These are phyloP conservation scores for Talaromyces adpressus DNA, from an alignment of 495 filamentous ascomycete species.

Conservation along the genomic window DNA sequence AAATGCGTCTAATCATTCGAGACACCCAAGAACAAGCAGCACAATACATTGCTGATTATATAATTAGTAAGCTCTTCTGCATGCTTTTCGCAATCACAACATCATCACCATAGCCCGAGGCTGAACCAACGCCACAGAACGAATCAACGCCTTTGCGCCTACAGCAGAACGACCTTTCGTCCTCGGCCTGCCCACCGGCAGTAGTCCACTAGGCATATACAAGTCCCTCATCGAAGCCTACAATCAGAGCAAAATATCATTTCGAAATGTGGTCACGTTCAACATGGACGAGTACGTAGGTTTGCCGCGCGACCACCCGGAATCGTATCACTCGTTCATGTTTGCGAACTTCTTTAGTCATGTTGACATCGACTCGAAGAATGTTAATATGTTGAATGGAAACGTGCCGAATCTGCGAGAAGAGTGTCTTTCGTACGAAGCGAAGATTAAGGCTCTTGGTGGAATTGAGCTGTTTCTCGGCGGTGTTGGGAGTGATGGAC, in stretches of 20 bases:
- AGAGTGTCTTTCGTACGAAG: slow-evolving; percentile 74
- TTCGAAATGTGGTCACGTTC: slow-evolving; percentile 82
- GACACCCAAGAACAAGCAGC: slow-evolving; percentile 58
- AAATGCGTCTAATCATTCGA: slow-evolving; percentile 57
- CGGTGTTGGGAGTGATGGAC: slow-evolving; percentile 81
- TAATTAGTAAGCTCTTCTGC: slow-evolving; percentile 51
- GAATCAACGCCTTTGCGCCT: slow-evolving; percentile 68
- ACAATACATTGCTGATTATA: slow-evolving; percentile 74
- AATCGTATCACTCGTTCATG: slow-evolving; percentile 87
- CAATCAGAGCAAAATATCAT: slow-evolving; percentile 72
- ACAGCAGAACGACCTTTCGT: slow-evolving; percentile 67
- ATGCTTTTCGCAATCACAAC: not conserved
- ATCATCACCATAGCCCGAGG: slow-evolving; percentile 8
- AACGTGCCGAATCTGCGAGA: slow-evolving; percentile 67
- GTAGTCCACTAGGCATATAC: slow-evolving; percentile 73
- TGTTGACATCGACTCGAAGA: slow-evolving; percentile 69
- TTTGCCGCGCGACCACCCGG: slow-evolving; percentile 70
- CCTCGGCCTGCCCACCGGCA: slow-evolving; percentile 79
- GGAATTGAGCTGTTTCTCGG: slow-evolving; percentile 84
- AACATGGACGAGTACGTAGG: slow-evolving; percentile 94
- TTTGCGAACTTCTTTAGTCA: slow-evolving; percentile 86
- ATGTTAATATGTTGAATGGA: slow-evolving; percentile 79
- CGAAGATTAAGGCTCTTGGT: slow-evolving; percentile 63
- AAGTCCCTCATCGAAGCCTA: slow-evolving; percentile 64
- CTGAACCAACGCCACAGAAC: slow-evolving; percentile 18